These are phyloP conservation scores for Pseudocercospora cruenta DNA, from an alignment of 2,329 filamentous ascomycete genomes.

Conservation along the genomic window DNA sequence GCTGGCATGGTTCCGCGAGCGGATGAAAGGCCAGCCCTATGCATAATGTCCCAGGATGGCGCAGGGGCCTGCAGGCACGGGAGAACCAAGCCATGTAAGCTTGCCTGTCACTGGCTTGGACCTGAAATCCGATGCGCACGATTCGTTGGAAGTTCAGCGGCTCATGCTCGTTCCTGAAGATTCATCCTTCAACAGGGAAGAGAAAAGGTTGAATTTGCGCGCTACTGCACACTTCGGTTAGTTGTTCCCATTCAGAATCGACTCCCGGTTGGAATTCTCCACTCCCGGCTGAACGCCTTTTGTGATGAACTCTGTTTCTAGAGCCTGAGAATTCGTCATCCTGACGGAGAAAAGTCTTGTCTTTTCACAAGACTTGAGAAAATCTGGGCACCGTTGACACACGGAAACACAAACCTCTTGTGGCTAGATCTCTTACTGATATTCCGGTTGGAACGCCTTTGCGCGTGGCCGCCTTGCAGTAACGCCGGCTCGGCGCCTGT, in stretches of 20 bases:
- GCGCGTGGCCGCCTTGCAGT: background rate
- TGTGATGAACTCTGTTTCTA: background rate
- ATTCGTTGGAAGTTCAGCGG: constrained; percentile 5
- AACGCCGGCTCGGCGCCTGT: constrained; percentile 2
- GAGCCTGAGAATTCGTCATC: background rate
- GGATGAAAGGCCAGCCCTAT: constrained; percentile 19
- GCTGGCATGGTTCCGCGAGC: constrained; percentile 21
- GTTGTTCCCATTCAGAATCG: background rate
- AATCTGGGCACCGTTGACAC: constrained; percentile 3
- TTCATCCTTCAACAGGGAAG: background rate
- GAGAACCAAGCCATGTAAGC: background rate
- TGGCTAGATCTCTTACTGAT: background rate
- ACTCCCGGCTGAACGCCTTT: background rate
- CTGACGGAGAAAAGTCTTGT: constrained; percentile 1
- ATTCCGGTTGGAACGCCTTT: background rate
- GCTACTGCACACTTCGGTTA: constrained; percentile 1
- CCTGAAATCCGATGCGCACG: constrained; percentile 1
- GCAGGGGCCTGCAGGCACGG: constrained; percentile 14
- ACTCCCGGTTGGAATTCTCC: background rate
- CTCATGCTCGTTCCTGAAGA: constrained; percentile 6
- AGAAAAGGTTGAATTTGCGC: constrained; percentile 2
- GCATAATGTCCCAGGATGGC: constrained; percentile 15
- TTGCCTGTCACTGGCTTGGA: constrained; percentile 20
- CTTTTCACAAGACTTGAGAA: background rate
- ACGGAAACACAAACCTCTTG: background rate